Conservation (phyloP, 2,329 filamentous ascomycete species). For the Clonostachys chloroleuca region DNA sequence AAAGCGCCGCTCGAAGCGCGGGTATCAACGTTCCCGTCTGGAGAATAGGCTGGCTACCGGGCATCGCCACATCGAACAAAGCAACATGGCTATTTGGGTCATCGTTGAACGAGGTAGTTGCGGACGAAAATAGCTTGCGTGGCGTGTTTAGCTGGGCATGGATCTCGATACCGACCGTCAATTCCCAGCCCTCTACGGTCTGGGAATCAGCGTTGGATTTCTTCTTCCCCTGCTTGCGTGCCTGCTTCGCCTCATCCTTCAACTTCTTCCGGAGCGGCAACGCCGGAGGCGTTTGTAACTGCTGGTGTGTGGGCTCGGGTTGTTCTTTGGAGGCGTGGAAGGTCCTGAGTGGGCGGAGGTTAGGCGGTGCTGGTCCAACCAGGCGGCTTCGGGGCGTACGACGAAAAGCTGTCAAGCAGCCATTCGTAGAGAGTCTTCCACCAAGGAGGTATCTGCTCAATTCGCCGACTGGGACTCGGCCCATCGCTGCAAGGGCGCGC, state of each 20-base stretch:
- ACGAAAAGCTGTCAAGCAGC: constrained; percentile 26
- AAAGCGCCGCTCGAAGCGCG: constrained; percentile 83
- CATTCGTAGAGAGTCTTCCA: constrained; percentile 34
- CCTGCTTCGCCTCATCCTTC: constrained; percentile 66
- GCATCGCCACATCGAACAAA: constrained; percentile 83
- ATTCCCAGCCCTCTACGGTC: constrained; percentile 71
- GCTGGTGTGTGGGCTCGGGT: constrained; percentile 11
- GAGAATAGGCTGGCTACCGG: constrained; percentile 83
- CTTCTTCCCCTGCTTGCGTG: constrained; percentile 59
- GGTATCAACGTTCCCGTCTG: constrained; percentile 81
- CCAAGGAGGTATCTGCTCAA: constrained; percentile 44
- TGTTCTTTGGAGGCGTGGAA: constrained; percentile 19
- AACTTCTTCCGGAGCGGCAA: constrained; percentile 66
- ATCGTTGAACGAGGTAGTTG: constrained; percentile 59
- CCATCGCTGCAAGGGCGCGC: constrained; percentile 23
- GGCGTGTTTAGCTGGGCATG: constrained; percentile 92
- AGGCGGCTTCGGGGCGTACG: constrained; percentile 2
- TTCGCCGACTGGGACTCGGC: constrained; percentile 33
- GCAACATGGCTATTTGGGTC: constrained; percentile 82
- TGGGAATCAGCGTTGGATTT: constrained; percentile 40
- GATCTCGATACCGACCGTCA: constrained; percentile 95
- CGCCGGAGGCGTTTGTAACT: constrained; percentile 8
- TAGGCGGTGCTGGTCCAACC: not conserved
- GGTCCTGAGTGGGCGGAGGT: constrained; percentile 10
- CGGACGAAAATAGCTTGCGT: constrained; percentile 83